These are phyloP conservation scores for Barnettozyma vustinii DNA, from an alignment of 805 yeast genomes.

Conservation along the genomic window DNA sequence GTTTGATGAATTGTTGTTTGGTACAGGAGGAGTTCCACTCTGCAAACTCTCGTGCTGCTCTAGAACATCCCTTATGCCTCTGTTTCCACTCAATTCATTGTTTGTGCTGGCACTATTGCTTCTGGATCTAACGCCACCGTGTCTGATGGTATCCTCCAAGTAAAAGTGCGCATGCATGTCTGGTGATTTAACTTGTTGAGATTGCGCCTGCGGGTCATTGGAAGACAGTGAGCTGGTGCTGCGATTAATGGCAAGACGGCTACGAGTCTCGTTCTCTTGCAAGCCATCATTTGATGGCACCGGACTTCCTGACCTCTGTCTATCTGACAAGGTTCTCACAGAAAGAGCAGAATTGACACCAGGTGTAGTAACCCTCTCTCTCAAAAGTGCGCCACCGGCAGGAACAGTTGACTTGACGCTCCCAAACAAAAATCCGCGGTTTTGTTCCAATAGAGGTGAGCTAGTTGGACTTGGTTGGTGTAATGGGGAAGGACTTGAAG, in stretches of 20 bases:
- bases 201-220: conserved; percentile 7
- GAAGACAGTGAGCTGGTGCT: conserved; percentile 23
- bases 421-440: not conserved
- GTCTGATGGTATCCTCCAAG: conserved; percentile 62
- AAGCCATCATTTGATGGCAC: not conserved
- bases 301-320: conserved; percentile 16
- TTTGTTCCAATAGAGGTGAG: not conserved
- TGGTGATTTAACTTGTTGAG: conserved; percentile 33
- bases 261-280: not conserved
- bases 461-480: conserved; percentile 4
- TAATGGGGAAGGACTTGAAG: not conserved
- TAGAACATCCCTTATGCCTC: conserved; percentile 11
- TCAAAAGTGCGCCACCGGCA: conserved; percentile 42
- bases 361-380: conserved; percentile 30
- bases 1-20: conserved; percentile 5
- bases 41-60: conserved; percentile 3
- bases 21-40: not conserved
- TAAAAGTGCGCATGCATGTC: conserved; percentile 79
- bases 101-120: conserved; percentile 24
- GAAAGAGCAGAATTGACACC: conserved; percentile 36
- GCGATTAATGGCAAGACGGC: conserved; percentile 4
- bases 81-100: conserved; percentile 10
- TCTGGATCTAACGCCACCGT: conserved; percentile 31
- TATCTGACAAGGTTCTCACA: conserved; percentile 31
- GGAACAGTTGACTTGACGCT: conserved; percentile 30